Evolutionary conservation across 495 filamentous ascomycete species (phyloP).

Genomic region (Daldinia grandis): DNA sequence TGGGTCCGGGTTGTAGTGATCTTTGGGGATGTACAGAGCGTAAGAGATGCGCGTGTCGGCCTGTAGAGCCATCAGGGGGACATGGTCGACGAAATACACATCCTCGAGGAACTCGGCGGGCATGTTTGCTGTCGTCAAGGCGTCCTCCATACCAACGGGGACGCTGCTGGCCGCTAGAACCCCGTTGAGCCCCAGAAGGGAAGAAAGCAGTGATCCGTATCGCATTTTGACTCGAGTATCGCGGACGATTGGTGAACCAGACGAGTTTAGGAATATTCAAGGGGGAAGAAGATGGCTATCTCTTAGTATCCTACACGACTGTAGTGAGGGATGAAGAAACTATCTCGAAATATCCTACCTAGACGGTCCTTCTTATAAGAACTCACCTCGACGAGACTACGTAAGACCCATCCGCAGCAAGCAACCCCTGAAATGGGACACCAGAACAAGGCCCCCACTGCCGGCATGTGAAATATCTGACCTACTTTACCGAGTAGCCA

Average conservation of each 20-base stretch:
- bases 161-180: slow-evolving; percentile 24
- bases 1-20: slow-evolving; percentile 32
- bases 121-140: slow-evolving; percentile 44
- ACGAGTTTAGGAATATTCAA: not conserved
- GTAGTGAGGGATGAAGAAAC: not conserved
- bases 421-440: not conserved
- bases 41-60: slow-evolving; percentile 38
- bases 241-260: too few species aligned
- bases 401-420: slow-evolving; percentile 1
- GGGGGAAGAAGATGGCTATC: not conserved
- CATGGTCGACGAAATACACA: slow-evolving; percentile 30
- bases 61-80: slow-evolving; percentile 31
- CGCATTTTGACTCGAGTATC: slow-evolving; percentile 8
- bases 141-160: slow-evolving; percentile 56
- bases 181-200: slow-evolving; percentile 25
- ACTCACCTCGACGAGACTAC: not conserved
- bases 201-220: slow-evolving; percentile 19
- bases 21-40: slow-evolving; percentile 30
- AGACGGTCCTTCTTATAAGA: not conserved
- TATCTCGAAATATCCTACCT: not conserved
- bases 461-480: not conserved
- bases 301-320: not conserved
- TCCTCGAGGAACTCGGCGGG: slow-evolving; percentile 26
- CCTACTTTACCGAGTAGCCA: not conserved
- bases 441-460: not conserved